phyloP scores from a whole-genome alignment of 768 basidiomycete species.

The Podaxis rugospora region DNA sequence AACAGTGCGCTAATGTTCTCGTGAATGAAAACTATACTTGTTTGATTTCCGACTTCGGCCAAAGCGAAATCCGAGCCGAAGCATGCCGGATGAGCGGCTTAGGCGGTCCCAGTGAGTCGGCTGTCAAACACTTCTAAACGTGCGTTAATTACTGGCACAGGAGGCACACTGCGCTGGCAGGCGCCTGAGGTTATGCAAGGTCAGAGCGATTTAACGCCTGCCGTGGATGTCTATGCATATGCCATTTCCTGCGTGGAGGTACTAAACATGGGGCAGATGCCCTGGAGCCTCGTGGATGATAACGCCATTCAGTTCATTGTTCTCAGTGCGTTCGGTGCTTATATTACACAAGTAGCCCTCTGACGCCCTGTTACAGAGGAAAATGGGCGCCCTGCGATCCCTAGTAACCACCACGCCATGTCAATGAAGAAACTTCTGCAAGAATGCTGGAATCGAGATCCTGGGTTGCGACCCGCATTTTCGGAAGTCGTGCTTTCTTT shows the following conservation, averaged over 20 bases:
- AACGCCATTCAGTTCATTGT: conserved; percentile 48
- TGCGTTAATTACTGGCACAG: conserved; percentile 23
- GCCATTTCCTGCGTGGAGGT: conserved; percentile 68
- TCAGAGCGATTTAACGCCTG: conserved; percentile 38
- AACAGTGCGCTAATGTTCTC: conserved; percentile 67
- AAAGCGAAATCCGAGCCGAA: conserved; percentile 77
- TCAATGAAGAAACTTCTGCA: conserved; percentile 44
- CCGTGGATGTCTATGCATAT: conserved; percentile 69
- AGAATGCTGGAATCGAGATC: conserved; percentile 54
- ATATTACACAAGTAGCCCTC: not conserved
- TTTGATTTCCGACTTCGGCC: conserved; percentile 80
- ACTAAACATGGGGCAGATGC: conserved; percentile 56
- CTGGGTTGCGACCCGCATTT: conserved; percentile 51
- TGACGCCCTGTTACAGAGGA: conserved; percentile 32
- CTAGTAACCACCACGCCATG: conserved; percentile 34
- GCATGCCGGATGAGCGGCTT: conserved; percentile 58
- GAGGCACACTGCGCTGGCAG: conserved; percentile 68
- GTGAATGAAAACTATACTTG: conserved; percentile 66
- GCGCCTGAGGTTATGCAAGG: conserved; percentile 65
- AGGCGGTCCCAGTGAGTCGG: conserved; percentile 37
- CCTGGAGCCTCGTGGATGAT: conserved; percentile 53
- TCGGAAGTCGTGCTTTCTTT: conserved; percentile 43
- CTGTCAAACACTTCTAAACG: not conserved
- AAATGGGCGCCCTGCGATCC: conserved; percentile 47
- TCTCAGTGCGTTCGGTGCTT: conserved; percentile 32